Evolutionary conservation across 257 asterid genomes (phyloP), one percentile per base, ranked within the genome.

Genomic region (Ballota nigra): DNA sequence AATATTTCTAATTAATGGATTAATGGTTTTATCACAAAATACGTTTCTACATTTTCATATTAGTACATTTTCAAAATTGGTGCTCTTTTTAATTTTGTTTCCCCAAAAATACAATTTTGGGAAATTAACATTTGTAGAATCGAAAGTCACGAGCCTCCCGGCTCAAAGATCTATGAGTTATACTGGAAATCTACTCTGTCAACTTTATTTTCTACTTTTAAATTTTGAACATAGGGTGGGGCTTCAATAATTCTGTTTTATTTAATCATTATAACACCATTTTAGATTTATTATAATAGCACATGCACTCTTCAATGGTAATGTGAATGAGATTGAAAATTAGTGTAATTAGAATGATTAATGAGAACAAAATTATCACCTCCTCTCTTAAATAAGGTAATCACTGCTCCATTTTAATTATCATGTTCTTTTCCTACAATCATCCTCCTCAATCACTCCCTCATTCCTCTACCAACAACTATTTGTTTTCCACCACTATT

Each of bases 111-210:
- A n/a, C n/a, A 20, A 63, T 15, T 2, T 53, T 19, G 58, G 43
- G 31, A 51, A 69, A 61, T 26, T 28, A 12, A 62, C 56, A 26
- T 68, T 75, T 72, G 75, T 40, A 45, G 62, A 61, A 70, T 75
- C 78, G 78, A 71, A 78, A 71, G 80, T 79, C 78, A 75, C 80
- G 80, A 79, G 77, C 77, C 73, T 61, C 66, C 41, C 57, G 76
- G 76, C 83, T 63, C 79, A 70, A 74, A 36, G 22, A 65, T 66
- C 81, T 45, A 72, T 72, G 45, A 65, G 11, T 18, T 40, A 18
- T 22, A 18, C 67, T 36, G 40, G 6, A 49, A 68, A 59, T 49
- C 57, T 45, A 22, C 63, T 34, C 60, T 53, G 58, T 65, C 41
- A 59, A 66, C 55, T 41, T 29, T 28, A 55, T 26, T 24, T 26